Evolutionary conservation across 2,329 filamentous ascomycete genomes (phyloP).

Genomic region (Trichoderma sp.): DNA sequence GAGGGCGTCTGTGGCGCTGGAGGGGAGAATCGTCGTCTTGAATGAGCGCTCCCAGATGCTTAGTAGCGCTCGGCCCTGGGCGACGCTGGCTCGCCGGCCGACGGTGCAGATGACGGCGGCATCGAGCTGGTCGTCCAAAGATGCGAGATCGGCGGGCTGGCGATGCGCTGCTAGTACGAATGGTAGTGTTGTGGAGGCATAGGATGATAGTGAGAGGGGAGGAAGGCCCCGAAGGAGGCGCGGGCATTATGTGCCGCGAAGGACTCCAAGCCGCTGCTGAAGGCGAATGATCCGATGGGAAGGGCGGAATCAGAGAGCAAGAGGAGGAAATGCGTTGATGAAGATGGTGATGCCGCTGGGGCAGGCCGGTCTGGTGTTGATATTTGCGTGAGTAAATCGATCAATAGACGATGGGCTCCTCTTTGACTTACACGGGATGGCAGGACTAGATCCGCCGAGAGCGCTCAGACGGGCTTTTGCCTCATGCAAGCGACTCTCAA

Average conservation of each 20-base stretch:
- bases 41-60: slow-evolving; percentile 76
- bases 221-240: slow-evolving; percentile 61
- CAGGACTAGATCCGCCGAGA: neutral
- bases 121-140: slow-evolving; percentile 74
- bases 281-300: slow-evolving; percentile 83
- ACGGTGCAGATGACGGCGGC: slow-evolving; percentile 79
- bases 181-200: slow-evolving; percentile 71
- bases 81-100: slow-evolving; percentile 70
- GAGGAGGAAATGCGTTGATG: slow-evolving; percentile 64
- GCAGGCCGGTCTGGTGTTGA: neutral
- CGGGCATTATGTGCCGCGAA: slow-evolving; percentile 68
- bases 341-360: slow-evolving; percentile 25
- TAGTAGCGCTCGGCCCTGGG: slow-evolving; percentile 74
- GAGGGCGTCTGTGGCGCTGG: slow-evolving; percentile 28
- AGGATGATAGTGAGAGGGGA: slow-evolving; percentile 69
- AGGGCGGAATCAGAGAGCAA: slow-evolving; percentile 80
- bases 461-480: slow-evolving; percentile 47
- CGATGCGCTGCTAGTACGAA: slow-evolving; percentile 71
- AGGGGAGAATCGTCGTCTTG: slow-evolving; percentile 37
- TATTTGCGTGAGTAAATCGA: neutral
- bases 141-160: slow-evolving; percentile 50
- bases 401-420: neutral
- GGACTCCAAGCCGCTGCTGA: slow-evolving; percentile 80
- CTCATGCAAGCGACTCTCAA: slow-evolving; percentile 52
- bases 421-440: neutral